Conservation (phyloP, 1,139 yeast genomes). For the Tardiomyces digboiensis region DNA sequence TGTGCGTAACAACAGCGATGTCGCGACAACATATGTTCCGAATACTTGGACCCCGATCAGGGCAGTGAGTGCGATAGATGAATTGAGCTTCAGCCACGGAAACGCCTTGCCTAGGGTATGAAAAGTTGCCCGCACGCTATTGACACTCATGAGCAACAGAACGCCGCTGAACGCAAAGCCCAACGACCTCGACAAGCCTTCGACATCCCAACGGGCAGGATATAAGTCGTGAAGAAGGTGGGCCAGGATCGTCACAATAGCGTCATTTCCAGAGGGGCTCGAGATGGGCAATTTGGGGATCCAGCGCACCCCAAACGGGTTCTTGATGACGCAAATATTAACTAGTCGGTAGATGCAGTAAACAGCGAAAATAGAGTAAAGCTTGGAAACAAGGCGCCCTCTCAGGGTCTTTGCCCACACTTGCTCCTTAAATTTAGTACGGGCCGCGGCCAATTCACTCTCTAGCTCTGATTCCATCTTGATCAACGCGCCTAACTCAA, state of each 20-base stretch:
- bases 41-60: slow-evolving; percentile 58
- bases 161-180: slow-evolving; percentile 57
- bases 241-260: neutral
- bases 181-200: slow-evolving; percentile 29
- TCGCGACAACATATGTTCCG: slow-evolving; percentile 74
- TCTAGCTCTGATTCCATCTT: slow-evolving; percentile 30
- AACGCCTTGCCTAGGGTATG: slow-evolving; percentile 20
- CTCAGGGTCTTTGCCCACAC: slow-evolving; percentile 18
- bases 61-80: slow-evolving; percentile 12
- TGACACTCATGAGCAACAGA: slow-evolving; percentile 54
- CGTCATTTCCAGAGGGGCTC: neutral
- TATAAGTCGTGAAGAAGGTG: neutral
- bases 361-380: slow-evolving; percentile 35
- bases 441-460: slow-evolving; percentile 21
- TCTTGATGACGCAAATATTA: slow-evolving; percentile 27
- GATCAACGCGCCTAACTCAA: slow-evolving; percentile 61
- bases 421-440: slow-evolving; percentile 20
- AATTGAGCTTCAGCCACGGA: slow-evolving; percentile 14
- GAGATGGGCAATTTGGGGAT: neutral
- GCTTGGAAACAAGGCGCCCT: slow-evolving; percentile 21
- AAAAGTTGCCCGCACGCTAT: slow-evolving; percentile 23
- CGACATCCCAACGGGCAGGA: neutral
- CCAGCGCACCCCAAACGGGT: neutral
- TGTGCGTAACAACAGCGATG: slow-evolving; percentile 67
- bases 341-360: slow-evolving; percentile 59